These are phyloP conservation scores for Ambrosia hybrid DNA, from an alignment of 140 eudicot species.

Conservation along the genomic window DNA sequence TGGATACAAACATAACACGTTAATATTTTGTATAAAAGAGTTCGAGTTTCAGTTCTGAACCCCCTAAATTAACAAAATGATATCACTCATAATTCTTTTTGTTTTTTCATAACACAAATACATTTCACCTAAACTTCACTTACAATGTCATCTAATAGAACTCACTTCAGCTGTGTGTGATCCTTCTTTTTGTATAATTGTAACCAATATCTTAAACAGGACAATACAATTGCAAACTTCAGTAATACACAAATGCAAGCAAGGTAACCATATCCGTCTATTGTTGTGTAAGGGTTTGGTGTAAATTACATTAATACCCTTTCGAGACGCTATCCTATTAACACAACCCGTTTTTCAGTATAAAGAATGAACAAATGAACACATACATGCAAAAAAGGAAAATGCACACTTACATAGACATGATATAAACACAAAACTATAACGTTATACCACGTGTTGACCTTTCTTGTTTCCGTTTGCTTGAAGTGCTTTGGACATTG, in stretches of 20 bases:
- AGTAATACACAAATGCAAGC: conserved; percentile 12
- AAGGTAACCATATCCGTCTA: conserved; percentile 14
- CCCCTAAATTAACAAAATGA: no score
- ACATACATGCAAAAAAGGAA: conserved; percentile 25
- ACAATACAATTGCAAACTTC: not conserved
- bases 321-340: conserved; percentile 22
- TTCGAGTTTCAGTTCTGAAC: no score
- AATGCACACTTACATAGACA: conserved; percentile 18
- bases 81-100: no score
- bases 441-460: conserved; percentile 22
- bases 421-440: conserved; percentile 19
- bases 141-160: no score
- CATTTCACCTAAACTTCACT: no score
- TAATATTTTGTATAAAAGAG: no score
- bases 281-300: not conserved
- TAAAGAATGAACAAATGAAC: conserved; percentile 54
- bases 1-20: no score
- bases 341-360: conserved; percentile 19
- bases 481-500: conserved; percentile 61
- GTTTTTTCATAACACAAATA: no score
- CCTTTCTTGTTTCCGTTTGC: conserved; percentile 43
- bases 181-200: no score
- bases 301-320: conserved; percentile 27
- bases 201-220: no score
- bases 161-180: no score